phyloP scores from a whole-genome alignment of 2,329 filamentous ascomycete genomes.

The Penicillium palitans region DNA sequence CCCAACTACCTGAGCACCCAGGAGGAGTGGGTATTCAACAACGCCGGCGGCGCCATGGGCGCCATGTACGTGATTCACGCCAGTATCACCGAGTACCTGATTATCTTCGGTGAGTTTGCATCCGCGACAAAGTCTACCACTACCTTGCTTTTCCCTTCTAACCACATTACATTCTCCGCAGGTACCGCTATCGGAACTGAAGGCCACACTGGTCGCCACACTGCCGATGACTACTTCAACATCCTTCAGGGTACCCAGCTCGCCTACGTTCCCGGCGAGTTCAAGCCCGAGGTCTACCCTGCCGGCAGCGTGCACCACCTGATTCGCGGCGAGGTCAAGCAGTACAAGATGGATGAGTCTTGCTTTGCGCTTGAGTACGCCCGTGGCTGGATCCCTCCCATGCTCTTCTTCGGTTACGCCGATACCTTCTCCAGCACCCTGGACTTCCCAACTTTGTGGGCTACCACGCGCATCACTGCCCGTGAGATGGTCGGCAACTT shows the following conservation, averaged over 20 bases:
- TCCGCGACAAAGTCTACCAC: background rate
- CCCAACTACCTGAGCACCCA: slow-evolving; percentile 62
- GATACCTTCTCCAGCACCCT: slow-evolving; percentile 78
- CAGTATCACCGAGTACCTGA: slow-evolving; percentile 87
- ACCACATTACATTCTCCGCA: slow-evolving; percentile 10
- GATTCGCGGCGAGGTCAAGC: slow-evolving; percentile 67
- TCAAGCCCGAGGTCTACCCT: slow-evolving; percentile 42
- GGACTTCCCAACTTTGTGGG: slow-evolving; percentile 82
- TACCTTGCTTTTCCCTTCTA: too few species aligned
- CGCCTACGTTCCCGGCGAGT: slow-evolving; percentile 41
- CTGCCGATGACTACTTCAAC: slow-evolving; percentile 92
- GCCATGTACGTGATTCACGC: slow-evolving; percentile 89
- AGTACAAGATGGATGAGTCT: slow-evolving; percentile 58
- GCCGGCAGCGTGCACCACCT: slow-evolving; percentile 42
- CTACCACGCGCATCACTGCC: slow-evolving; percentile 71
- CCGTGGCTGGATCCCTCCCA: slow-evolving; percentile 82
- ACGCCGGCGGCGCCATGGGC: slow-evolving; percentile 87
- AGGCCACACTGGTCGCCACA: slow-evolving; percentile 84
- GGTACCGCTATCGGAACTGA: slow-evolving; percentile 66
- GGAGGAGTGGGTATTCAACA: slow-evolving; percentile 90
- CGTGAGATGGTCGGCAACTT: slow-evolving; percentile 75
- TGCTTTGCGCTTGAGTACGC: slow-evolving; percentile 45
- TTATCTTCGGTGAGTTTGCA: slow-evolving; percentile 67
- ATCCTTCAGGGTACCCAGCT: slow-evolving; percentile 61
- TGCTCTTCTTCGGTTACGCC: slow-evolving; percentile 87